Conservation (phyloP, 2,329 filamentous ascomycete species). For the Verticillium isaacii region DNA sequence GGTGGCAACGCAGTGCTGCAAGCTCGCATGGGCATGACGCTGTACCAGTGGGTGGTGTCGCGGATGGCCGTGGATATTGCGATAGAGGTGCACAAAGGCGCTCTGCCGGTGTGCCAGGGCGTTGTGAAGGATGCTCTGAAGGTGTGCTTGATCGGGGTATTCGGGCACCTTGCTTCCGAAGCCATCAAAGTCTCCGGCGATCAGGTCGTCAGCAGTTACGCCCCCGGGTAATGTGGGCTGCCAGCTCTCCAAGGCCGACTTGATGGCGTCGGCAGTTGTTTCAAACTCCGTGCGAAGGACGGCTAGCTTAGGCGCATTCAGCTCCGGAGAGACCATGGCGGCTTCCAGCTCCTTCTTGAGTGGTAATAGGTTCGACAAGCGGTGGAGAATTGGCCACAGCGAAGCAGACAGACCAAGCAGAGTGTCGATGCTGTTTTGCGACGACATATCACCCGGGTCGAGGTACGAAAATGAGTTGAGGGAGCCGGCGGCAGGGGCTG, state of each 20-base stretch:
- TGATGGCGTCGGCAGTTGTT: constrained; percentile 48
- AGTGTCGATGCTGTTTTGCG: constrained; percentile 50
- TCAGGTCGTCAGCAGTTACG: constrained; percentile 17
- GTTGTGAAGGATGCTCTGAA: constrained; percentile 53
- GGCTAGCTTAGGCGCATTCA: constrained; percentile 32
- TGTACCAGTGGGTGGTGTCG: constrained; percentile 47
- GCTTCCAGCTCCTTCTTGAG: constrained; percentile 47
- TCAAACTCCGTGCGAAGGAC: constrained; percentile 46
- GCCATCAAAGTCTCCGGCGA: constrained; percentile 18
- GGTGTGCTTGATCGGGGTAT: constrained; percentile 29
- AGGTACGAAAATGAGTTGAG: constrained; percentile 41
- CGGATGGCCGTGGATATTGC: constrained; percentile 44
- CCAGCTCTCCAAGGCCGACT: constrained; percentile 51
- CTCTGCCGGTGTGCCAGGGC: constrained; percentile 57
- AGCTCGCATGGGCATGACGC: constrained; percentile 42
- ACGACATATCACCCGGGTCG: constrained; percentile 39
- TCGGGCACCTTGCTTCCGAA: constrained; percentile 1
- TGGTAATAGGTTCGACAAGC: constrained; percentile 49
- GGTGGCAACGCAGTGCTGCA: constrained; percentile 50
- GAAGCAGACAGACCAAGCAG: constrained; percentile 58
- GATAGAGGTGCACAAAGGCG: constrained; percentile 53
- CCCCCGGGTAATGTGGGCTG: constrained; percentile 42
- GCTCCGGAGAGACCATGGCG: constrained; percentile 34
- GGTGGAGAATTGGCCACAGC: constrained; percentile 60
- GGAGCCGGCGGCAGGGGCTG: constrained; percentile 40